Percentiles rank a stretch among this genome's conserved stretches.
Conservation (phyloP, 208 protist genomes). For the Trypanosoma lewisi region DNA sequence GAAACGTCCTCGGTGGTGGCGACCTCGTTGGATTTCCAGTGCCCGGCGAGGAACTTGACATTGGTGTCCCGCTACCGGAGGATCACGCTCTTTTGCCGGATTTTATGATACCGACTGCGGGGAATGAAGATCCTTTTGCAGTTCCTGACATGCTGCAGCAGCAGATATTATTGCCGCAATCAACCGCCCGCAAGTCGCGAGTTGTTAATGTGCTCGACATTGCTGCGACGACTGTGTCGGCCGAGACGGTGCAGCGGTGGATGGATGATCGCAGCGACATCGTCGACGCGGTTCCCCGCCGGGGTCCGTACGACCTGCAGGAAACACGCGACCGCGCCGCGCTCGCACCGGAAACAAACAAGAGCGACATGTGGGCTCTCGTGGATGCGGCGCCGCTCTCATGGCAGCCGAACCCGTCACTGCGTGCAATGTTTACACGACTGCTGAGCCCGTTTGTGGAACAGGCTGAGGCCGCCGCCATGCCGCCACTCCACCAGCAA, state of each 20-base stretch:
- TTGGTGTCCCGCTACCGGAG: slow-evolving; percentile 78
- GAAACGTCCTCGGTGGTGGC: slow-evolving; percentile 16
- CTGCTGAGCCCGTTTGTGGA: slow-evolving; percentile 34
- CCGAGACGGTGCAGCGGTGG: slow-evolving; percentile 58
- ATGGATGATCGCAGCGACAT: slow-evolving; percentile 72
- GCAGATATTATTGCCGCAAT: neutral
- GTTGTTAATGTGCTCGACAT: slow-evolving; percentile 59
- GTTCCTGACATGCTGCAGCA: slow-evolving; percentile 17
- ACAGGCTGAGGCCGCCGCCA: slow-evolving; percentile 29
- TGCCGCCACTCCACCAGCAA: slow-evolving; percentile 20
- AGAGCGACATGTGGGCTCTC: slow-evolving; percentile 27
- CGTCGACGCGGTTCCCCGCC: slow-evolving; percentile 49
- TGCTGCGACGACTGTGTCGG: slow-evolving; percentile 64
- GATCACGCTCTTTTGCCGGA: slow-evolving; percentile 39
- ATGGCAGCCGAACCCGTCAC: slow-evolving; percentile 27
- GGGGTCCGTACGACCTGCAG: slow-evolving; percentile 56
- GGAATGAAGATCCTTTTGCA: slow-evolving; percentile 31
- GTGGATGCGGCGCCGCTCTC: slow-evolving; percentile 35
- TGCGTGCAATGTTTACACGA: slow-evolving; percentile 37
- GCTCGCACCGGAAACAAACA: slow-evolving; percentile 26
- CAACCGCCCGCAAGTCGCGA: slow-evolving; percentile 2
- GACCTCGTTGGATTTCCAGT: slow-evolving; percentile 40
- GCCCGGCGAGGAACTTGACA: slow-evolving; percentile 70
- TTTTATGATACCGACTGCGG: slow-evolving; percentile 26
- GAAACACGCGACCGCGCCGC: slow-evolving; percentile 59